phyloP scores from a whole-genome alignment of 805 yeast species.

The Scheffersomyces amazonensis region DNA sequence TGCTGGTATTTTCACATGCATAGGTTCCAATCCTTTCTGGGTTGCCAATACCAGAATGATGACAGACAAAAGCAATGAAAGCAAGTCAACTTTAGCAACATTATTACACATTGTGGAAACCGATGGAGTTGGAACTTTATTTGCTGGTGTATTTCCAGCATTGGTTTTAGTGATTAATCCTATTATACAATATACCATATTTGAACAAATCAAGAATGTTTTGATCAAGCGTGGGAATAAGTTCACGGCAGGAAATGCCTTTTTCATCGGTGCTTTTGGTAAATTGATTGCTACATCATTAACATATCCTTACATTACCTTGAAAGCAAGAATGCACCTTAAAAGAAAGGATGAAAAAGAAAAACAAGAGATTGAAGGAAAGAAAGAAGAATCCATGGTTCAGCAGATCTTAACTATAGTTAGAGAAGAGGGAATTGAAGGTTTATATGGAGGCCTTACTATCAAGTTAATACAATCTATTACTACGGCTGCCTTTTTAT shows the following conservation, averaged over 20 bases:
- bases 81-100: conserved; percentile 48
- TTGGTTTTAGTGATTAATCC: conserved; percentile 84
- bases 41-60: conserved; percentile 91
- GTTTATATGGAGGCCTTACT: conserved; percentile 78
- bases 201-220: conserved; percentile 76
- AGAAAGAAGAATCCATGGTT: conserved; percentile 36
- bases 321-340: conserved; percentile 86
- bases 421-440: conserved; percentile 66
- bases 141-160: conserved; percentile 88
- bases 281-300: conserved; percentile 84
- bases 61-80: conserved; percentile 40
- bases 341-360: conserved; percentile 32
- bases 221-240: conserved; percentile 54
- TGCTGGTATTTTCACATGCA: conserved; percentile 83
- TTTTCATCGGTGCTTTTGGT: conserved; percentile 84
- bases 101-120: conserved; percentile 59
- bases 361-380: conserved; percentile 7
- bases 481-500: conserved; percentile 83
- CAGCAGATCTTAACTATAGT: conserved; percentile 58
- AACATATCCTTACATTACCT: conserved; percentile 89
- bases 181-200: conserved; percentile 85
- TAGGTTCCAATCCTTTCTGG: conserved; percentile 89
- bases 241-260: conserved; percentile 72
- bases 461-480: conserved; percentile 83
- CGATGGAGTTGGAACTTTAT: conserved; percentile 71